Conservation (phyloP, 2,329 filamentous ascomycete species). For the Pezicula radicicola region DNA sequence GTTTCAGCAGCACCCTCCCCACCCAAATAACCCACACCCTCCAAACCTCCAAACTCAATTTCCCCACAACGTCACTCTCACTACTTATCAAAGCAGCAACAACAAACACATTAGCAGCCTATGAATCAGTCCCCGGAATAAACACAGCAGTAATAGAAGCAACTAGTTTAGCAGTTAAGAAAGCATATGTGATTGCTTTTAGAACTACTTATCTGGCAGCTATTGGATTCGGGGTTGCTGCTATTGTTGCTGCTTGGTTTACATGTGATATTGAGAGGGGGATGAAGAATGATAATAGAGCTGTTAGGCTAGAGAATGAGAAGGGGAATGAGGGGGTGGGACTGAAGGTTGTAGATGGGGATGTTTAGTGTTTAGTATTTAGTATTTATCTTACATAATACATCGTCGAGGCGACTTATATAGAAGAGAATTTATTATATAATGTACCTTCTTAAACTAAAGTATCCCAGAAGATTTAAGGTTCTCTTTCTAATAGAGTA, state of each 20-base stretch:
- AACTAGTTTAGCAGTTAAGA: conserved; percentile 27
- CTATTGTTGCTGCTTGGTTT: conserved; percentile 26
- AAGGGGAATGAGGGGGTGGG: too few species aligned
- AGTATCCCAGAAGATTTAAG: too few species aligned
- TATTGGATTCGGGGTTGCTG: conserved; percentile 32
- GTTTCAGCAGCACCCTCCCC: conserved; percentile 25
- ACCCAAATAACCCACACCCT: conserved; percentile 23
- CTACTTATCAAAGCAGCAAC: background rate
- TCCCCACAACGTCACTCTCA: background rate
- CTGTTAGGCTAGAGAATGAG: conserved; percentile 25
- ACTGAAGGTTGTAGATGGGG: too few species aligned
- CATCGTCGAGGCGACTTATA: too few species aligned
- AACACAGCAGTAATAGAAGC: conserved; percentile 23
- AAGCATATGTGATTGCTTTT: conserved; percentile 31
- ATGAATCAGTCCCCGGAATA: conserved; percentile 15
- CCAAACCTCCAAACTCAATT: conserved; percentile 23
- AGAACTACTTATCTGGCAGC: conserved; percentile 32
- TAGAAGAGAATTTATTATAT: too few species aligned
- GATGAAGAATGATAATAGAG: conserved; percentile 28
- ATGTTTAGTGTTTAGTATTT: too few species aligned
- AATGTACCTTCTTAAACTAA: too few species aligned
- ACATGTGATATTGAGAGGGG: conserved; percentile 28
- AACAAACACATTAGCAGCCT: background rate
- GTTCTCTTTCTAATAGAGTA: too few species aligned
- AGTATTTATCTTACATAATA: too few species aligned